phyloP scores from a whole-genome alignment of 768 basidiomycete species.

The Podaxis pistillaris region DNA sequence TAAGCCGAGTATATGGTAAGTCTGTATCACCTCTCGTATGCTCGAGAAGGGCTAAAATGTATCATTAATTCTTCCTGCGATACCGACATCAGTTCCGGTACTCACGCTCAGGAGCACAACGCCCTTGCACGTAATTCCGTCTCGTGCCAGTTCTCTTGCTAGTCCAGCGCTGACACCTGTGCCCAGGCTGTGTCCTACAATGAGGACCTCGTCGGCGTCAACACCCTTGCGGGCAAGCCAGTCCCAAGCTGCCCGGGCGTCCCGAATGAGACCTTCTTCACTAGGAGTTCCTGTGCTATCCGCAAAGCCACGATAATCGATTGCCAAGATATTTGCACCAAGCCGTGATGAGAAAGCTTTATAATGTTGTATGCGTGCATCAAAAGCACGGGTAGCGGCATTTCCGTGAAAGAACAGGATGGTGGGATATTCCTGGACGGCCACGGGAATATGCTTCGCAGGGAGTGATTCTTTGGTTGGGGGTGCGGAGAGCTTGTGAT shows the following conservation, averaged over 20 bases:
- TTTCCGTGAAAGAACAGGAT: conserved; percentile 96
- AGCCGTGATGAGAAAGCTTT: conserved; percentile 63
- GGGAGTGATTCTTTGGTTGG: conserved; percentile 37
- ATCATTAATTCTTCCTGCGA: background rate
- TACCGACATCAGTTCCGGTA: conserved; percentile 39
- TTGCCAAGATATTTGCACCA: conserved; percentile 72
- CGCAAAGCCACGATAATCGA: conserved; percentile 92
- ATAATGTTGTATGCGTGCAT: conserved; percentile 69
- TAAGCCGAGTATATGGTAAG: conserved; percentile 63
- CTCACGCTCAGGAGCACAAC: conserved; percentile 49
- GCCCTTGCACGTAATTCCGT: conserved; percentile 39
- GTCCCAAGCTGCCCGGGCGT: conserved; percentile 80
- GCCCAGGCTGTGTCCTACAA: conserved; percentile 88
- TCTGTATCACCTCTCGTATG: conserved; percentile 61
- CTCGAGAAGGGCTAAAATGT: conserved; percentile 53
- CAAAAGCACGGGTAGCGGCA: conserved; percentile 71
- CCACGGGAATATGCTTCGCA: conserved; percentile 43
- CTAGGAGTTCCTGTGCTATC: conserved; percentile 82
- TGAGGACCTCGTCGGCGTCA: conserved; percentile 53
- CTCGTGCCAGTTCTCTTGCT: conserved; percentile 44
- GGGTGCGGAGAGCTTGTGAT: conserved; percentile 45
- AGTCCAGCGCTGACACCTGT: conserved; percentile 70
- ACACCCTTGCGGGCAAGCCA: conserved; percentile 68
- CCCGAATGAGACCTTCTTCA: conserved; percentile 66
- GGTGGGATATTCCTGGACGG: conserved; percentile 62